Percentiles rank a stretch among this genome's conserved stretches.
phyloP scores from a whole-genome alignment of 2,329 filamentous ascomycete genomes.

The Aplosporella prunicola region DNA sequence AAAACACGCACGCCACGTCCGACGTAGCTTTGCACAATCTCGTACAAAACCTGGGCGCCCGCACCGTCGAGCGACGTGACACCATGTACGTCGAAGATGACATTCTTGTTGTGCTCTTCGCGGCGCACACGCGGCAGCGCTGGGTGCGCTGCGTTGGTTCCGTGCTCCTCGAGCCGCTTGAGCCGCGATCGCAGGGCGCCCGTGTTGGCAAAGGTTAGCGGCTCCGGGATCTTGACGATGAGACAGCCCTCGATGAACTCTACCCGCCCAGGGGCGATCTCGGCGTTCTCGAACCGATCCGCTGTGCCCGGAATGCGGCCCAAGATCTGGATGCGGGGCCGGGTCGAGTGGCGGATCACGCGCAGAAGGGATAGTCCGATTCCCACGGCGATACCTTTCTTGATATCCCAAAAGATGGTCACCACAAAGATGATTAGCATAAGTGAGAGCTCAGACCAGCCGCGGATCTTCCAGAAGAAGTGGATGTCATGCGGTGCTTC shows the following conservation, averaged over 20 bases:
- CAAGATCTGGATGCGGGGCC: constrained; percentile 90
- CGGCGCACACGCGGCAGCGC: constrained; percentile 70
- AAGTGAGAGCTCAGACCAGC: constrained; percentile 74
- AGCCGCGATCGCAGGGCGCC: constrained; percentile 81
- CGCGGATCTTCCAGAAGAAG: constrained; percentile 80
- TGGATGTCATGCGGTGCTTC: constrained; percentile 86
- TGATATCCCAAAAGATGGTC: constrained; percentile 91
- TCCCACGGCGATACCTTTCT: constrained; percentile 85
- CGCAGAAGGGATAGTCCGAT: constrained; percentile 84
- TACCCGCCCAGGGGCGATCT: constrained; percentile 58
- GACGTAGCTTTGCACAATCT: constrained; percentile 79
- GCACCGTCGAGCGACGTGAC: constrained; percentile 91
- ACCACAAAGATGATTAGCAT: constrained; percentile 86
- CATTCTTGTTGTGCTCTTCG: constrained; percentile 75
- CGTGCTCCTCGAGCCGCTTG: constrained; percentile 77
- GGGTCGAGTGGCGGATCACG: constrained; percentile 81
- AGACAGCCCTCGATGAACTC: constrained; percentile 88
- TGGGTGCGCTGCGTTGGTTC: constrained; percentile 75
- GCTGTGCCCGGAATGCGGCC: constrained; percentile 73
- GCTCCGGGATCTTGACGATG: constrained; percentile 96
- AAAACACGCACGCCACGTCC: constrained; percentile 67
- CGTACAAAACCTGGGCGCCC: constrained; percentile 79
- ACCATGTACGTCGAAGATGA: constrained; percentile 97
- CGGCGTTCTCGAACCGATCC: constrained; percentile 77
- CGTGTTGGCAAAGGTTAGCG: constrained; percentile 93